Evolutionary conservation across 495 filamentous ascomycete species (phyloP).

Genomic region (Pyronema omphalodes): DNA sequence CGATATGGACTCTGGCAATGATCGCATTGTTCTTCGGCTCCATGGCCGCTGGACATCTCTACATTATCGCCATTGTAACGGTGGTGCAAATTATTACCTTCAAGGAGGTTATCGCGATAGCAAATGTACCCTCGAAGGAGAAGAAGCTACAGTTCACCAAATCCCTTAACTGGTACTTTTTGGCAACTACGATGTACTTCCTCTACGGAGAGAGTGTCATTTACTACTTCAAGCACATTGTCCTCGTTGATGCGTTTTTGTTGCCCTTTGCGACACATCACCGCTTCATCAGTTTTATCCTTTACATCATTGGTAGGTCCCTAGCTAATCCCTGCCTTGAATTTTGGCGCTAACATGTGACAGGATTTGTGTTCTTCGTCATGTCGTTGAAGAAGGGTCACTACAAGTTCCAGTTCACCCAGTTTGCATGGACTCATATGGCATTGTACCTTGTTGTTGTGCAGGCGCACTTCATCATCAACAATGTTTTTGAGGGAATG

Average conservation of each 20-base stretch:
- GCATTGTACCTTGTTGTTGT: slow-evolving; percentile 94
- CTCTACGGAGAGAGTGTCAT: slow-evolving; percentile 97
- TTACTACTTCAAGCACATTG: slow-evolving; percentile 98
- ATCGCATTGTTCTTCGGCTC: slow-evolving; percentile 78
- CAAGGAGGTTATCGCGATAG: slow-evolving; percentile 98
- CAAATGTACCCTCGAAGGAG: slow-evolving; percentile 79
- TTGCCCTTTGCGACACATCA: slow-evolving; percentile 92
- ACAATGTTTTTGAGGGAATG: slow-evolving; percentile 99
- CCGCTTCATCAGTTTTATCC: slow-evolving; percentile 93
- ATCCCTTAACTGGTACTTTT: slow-evolving; percentile 94
- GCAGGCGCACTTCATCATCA: slow-evolving; percentile 98
- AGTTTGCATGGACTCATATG: slow-evolving; percentile 99
- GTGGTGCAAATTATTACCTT: slow-evolving; percentile 91
- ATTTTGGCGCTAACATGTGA: slow-evolving; percentile 2
- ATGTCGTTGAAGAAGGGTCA: slow-evolving; percentile 86
- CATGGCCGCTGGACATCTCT: slow-evolving; percentile 90
- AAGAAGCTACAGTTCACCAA: slow-evolving; percentile 88
- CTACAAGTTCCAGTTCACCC: slow-evolving; percentile 95
- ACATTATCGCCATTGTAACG: slow-evolving; percentile 81
- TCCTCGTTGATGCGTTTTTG: slow-evolving; percentile 83
- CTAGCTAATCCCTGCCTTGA: not conserved
- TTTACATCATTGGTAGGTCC: slow-evolving; percentile 80
- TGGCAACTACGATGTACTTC: slow-evolving; percentile 98
- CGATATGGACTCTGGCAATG: slow-evolving; percentile 98
- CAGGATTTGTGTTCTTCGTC: slow-evolving; percentile 98